These are phyloP conservation scores for Aspergillus sp. DNA, from an alignment of 2,329 filamentous ascomycete species.

Conservation along the genomic window DNA sequence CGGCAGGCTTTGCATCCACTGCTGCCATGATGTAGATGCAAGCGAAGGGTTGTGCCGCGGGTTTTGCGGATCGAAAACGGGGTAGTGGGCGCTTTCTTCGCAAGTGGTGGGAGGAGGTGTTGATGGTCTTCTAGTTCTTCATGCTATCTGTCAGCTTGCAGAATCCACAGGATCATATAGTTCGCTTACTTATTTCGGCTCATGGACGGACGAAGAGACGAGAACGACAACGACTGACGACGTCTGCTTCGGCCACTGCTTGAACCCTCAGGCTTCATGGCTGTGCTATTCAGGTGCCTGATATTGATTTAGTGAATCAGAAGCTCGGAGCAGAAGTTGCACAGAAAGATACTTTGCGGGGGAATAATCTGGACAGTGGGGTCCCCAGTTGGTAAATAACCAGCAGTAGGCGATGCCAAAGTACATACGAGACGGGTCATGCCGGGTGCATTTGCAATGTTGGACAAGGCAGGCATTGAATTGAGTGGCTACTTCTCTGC, in stretches of 20 bases:
- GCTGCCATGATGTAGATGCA: no score
- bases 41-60: slow-evolving; percentile 37
- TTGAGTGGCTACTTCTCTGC: slow-evolving; percentile 13
- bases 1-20: slow-evolving; percentile 29
- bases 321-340: not conserved
- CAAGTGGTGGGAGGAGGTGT: slow-evolving; percentile 25
- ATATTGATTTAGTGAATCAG: not conserved
- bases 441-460: slow-evolving; percentile 15
- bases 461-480: slow-evolving; percentile 20
- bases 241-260: slow-evolving; percentile 8
- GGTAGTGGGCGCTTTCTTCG: slow-evolving; percentile 38
- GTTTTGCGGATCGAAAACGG: slow-evolving; percentile 39
- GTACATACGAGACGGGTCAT: not conserved
- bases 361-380: not conserved
- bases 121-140: slow-evolving; percentile 15
- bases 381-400: not conserved
- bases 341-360: not conserved
- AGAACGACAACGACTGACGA: slow-evolving; percentile 23
- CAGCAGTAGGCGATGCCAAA: not conserved
- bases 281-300: not conserved
- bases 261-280: slow-evolving; percentile 11
- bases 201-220: slow-evolving; percentile 21
- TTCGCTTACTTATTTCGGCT: slow-evolving; percentile 25
- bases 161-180: not conserved
- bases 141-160: not conserved